Conservation (phyloP, 306 rosid genomes). For the Notholithocarpus densiflorus region DNA sequence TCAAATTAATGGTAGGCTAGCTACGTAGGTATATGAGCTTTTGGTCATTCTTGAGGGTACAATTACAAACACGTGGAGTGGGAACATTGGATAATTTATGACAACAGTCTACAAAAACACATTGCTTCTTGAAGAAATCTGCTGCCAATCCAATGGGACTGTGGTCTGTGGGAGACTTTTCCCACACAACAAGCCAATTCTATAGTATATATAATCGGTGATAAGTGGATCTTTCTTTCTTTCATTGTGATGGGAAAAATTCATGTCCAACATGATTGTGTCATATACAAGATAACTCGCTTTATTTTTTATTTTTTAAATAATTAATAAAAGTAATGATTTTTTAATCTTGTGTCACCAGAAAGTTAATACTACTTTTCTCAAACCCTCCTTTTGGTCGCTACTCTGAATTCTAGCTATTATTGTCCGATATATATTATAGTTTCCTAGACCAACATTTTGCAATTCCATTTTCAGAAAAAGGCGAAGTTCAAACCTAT, state of each 20-base stretch:
- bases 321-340: background rate
- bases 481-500: too few relatives aligned
- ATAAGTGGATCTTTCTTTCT: slow-evolving; percentile 1
- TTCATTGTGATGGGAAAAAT: slow-evolving; percentile 20
- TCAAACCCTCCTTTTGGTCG: background rate
- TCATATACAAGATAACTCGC: slow-evolving; percentile 6
- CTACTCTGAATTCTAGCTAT: too few relatives aligned
- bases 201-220: background rate
- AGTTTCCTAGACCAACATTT: background rate
- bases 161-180: slow-evolving; percentile 7
- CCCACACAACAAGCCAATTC: background rate
- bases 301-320: background rate
- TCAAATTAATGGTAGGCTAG: slow-evolving; percentile 19
- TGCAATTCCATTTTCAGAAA: background rate
- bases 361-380: background rate
- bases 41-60: slow-evolving; percentile 6
- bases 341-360: background rate
- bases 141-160: slow-evolving; percentile 14
- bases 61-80: slow-evolving; percentile 23
- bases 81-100: slow-evolving; percentile 13
- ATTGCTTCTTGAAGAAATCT: background rate
- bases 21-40: slow-evolving; percentile 26
- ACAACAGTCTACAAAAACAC: background rate
- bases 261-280: slow-evolving; percentile 41
- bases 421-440: too few relatives aligned